These are phyloP conservation scores for Craterostigma plantagineum DNA, from an alignment of 257 asterid genomes.

Conservation along the genomic window DNA sequence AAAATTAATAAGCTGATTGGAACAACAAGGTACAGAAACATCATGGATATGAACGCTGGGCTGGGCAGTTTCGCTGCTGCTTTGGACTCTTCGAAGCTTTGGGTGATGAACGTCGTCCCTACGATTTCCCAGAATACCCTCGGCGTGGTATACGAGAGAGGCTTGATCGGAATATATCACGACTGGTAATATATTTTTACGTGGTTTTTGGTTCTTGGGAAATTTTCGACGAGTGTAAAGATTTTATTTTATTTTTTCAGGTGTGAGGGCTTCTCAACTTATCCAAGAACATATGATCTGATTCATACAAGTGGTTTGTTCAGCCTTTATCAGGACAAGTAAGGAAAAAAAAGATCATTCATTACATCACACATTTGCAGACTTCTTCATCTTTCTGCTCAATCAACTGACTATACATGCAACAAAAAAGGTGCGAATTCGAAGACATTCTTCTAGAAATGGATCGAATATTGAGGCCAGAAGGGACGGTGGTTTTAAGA, in stretches of 20 bases:
- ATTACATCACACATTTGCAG: conserved; percentile 1
- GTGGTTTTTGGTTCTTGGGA: background rate
- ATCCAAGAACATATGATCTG: conserved; percentile 88
- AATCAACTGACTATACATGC: too few relatives aligned
- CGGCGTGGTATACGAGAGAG: conserved; percentile 63
- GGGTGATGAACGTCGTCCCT: conserved; percentile 95
- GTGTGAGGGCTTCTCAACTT: conserved; percentile 94
- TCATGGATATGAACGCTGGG: conserved; percentile 92
- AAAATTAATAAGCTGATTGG: conserved; percentile 37
- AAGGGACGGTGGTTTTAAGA: conserved; percentile 52
- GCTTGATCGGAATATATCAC: conserved; percentile 82
- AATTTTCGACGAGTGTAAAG: conserved; percentile 7
- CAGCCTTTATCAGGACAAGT: conserved; percentile 63
- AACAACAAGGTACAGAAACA: conserved; percentile 56
- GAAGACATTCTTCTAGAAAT: conserved; percentile 81
- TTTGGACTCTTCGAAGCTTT: conserved; percentile 52
- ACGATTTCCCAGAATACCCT: conserved; percentile 52
- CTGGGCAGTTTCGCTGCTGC: conserved; percentile 90
- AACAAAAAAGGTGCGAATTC: conserved; percentile 61
- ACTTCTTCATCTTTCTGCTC: too few relatives aligned
- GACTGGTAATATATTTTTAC: conserved; percentile 51
- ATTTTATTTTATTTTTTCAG: conserved; percentile 15
- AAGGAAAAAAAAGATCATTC: conserved; percentile 19
- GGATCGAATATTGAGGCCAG: conserved; percentile 81
- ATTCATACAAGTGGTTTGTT: conserved; percentile 61